Evolutionary conservation across 345 rosid genomes (phyloP).

Genomic region (Salix caprea): DNA sequence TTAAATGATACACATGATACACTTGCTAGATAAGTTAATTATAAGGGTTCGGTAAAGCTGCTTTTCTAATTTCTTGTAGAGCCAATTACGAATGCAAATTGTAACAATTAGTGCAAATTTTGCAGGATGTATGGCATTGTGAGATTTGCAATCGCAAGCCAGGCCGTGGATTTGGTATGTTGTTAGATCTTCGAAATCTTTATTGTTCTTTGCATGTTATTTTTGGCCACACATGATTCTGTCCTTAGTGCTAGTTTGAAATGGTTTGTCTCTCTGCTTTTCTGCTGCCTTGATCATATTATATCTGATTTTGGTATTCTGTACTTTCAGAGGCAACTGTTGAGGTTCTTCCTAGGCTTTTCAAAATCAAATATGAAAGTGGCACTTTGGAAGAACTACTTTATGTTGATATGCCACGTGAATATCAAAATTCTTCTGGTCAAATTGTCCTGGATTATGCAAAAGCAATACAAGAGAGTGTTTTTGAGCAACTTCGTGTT

Average conservation of each 20-base stretch:
- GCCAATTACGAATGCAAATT: neutral
- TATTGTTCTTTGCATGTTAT: neutral
- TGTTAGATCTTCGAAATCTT: neutral
- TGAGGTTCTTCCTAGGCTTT: slow-evolving; percentile 98
- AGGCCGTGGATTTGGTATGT: slow-evolving; percentile 97
- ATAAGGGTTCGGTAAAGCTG: neutral
- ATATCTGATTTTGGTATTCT: slow-evolving; percentile 19
- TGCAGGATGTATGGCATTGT: slow-evolving; percentile 98
- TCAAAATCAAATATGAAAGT: slow-evolving; percentile 96
- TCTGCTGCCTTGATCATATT: neutral
- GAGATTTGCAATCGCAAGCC: slow-evolving; percentile 96
- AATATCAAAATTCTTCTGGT: slow-evolving; percentile 80
- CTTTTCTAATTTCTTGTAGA: neutral
- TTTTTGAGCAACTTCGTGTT: slow-evolving; percentile 96
- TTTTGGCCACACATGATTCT: neutral
- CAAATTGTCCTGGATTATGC: slow-evolving; percentile 97
- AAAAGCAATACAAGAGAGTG: slow-evolving; percentile 98
- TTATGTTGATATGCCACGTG: slow-evolving; percentile 96
- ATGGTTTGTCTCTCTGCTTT: neutral
- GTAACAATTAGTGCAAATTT: slow-evolving; percentile 14
- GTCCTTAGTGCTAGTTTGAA: neutral
- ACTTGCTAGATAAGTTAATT: neutral
- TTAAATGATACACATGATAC: no score
- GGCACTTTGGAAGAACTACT: slow-evolving; percentile 95
- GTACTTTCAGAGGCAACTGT: slow-evolving; percentile 72